These are phyloP conservation scores for Rostrohypoxylon terebratum DNA, from an alignment of 495 filamentous ascomycete species.

Conservation along the genomic window DNA sequence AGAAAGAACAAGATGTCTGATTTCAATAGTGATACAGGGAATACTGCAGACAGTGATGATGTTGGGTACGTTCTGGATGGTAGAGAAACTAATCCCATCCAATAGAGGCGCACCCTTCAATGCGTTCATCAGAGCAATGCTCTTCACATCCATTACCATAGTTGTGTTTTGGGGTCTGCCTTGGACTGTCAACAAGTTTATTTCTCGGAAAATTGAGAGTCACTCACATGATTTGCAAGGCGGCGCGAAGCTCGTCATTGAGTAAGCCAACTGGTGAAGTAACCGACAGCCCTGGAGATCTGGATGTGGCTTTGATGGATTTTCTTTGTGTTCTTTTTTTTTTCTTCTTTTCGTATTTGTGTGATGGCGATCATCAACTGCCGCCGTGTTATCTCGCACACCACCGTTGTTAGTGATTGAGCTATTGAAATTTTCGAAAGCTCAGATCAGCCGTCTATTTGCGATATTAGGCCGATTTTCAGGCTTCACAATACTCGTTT, in stretches of 20 bases:
- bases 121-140: conserved; percentile 23
- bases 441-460: not conserved
- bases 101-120: conserved; percentile 22
- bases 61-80: conserved; percentile 48
- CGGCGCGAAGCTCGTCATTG: conserved; percentile 19
- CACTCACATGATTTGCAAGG: conserved; percentile 29
- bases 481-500: not conserved
- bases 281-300: conserved; percentile 2
- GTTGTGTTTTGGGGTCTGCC: conserved; percentile 18
- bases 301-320: not conserved
- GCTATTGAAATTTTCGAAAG: not conserved
- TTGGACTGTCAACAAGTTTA: conserved; percentile 21
- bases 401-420: not conserved
- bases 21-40: conserved; percentile 46
- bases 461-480: conserved; percentile 4
- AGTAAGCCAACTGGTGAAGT: conserved; percentile 24
- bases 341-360: conserved; percentile 3
- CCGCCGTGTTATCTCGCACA: not conserved
- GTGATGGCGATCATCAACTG: not conserved
- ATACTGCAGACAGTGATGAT: conserved; percentile 42
- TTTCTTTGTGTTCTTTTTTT: not conserved
- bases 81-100: conserved; percentile 43
- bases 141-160: conserved; percentile 22
- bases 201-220: conserved; percentile 8
- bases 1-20: conserved; percentile 53